Evolutionary conservation across 306 rosid species (phyloP).

Genomic region (Spatholobus suberectus): DNA sequence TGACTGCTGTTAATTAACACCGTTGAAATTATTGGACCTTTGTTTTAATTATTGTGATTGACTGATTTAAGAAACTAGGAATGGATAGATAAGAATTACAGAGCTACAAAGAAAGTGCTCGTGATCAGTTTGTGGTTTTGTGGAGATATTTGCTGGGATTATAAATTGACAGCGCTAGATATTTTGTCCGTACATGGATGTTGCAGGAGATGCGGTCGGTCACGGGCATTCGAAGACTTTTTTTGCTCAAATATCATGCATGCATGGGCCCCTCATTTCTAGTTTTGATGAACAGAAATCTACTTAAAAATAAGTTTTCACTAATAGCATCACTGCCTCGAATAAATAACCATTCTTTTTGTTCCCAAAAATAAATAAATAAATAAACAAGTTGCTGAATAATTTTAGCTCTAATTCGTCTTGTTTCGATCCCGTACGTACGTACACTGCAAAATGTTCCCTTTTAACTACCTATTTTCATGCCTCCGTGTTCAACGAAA

Average conservation of each 20-base stretch:
- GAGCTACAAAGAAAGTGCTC: slow-evolving; percentile 19
- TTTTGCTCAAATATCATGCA: slow-evolving; percentile 20
- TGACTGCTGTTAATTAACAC: neutral
- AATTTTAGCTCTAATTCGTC: slow-evolving; percentile 8
- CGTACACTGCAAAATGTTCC: neutral
- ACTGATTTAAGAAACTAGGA: neutral
- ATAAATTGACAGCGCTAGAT: slow-evolving; percentile 26
- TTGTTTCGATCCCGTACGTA: neutral
- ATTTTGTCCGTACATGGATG: slow-evolving; percentile 51
- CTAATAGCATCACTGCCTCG: neutral
- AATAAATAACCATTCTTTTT: neutral
- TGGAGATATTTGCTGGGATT: neutral
- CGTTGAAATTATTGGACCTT: slow-evolving; percentile 29
- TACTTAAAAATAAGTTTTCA: neutral
- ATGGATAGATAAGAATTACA: slow-evolving; percentile 25
- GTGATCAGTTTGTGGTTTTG: slow-evolving; percentile 46
- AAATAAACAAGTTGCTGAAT: slow-evolving; percentile 14
- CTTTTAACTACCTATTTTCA: neutral
- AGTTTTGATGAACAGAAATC: neutral
- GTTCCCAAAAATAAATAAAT: neutral
- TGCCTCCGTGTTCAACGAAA: neutral
- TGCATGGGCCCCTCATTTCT: slow-evolving; percentile 19
- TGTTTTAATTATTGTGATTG: neutral
- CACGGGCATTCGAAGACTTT: slow-evolving; percentile 61
- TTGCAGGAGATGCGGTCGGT: slow-evolving; percentile 60